phyloP scores from a whole-genome alignment of 1,139 yeast genomes.

The Oligophagozyma castellii region DNA sequence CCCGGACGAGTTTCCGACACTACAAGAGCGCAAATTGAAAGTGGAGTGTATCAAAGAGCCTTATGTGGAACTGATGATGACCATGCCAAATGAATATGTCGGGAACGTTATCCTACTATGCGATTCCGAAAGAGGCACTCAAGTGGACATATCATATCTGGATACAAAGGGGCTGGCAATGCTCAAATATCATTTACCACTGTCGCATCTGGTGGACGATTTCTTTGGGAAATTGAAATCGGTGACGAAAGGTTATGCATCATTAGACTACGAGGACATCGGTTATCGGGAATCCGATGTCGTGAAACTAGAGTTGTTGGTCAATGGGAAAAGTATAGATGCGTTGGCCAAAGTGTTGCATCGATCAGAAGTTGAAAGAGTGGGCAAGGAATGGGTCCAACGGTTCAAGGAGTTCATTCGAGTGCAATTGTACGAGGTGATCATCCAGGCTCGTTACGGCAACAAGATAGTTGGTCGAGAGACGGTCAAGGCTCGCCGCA shows the following conservation, averaged over 20 bases:
- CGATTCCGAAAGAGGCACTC: slow-evolving; percentile 72
- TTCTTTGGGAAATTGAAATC: slow-evolving; percentile 90
- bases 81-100: slow-evolving; percentile 78
- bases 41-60: slow-evolving; percentile 69
- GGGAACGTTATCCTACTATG: slow-evolving; percentile 81
- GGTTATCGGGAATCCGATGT: slow-evolving; percentile 74
- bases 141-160: slow-evolving; percentile 63
- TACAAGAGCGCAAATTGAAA: slow-evolving; percentile 28
- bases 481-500: slow-evolving; percentile 83
- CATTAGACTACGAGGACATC: slow-evolving; percentile 86
- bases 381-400: slow-evolving; percentile 73
- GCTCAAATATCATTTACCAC: slow-evolving; percentile 66
- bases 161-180: slow-evolving; percentile 65
- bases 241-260: slow-evolving; percentile 81
- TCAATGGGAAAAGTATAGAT: slow-evolving; percentile 82
- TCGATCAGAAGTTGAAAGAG: slow-evolving; percentile 52
- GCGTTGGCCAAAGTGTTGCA: slow-evolving; percentile 90
- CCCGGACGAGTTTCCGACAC: slow-evolving; percentile 85
- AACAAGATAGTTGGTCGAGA: slow-evolving; percentile 78
- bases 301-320: slow-evolving; percentile 76
- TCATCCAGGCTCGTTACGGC: slow-evolving; percentile 84
- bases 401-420: slow-evolving; percentile 66
- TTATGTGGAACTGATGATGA: slow-evolving; percentile 78
- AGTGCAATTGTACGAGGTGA: slow-evolving; percentile 81
- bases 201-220: slow-evolving; percentile 85